A percentile compares a stretch with the other conserved stretches of the same genome.
Evolutionary conservation across 2,329 filamentous ascomycete genomes (phyloP).

Genomic region (Fusarium torulosum): DNA sequence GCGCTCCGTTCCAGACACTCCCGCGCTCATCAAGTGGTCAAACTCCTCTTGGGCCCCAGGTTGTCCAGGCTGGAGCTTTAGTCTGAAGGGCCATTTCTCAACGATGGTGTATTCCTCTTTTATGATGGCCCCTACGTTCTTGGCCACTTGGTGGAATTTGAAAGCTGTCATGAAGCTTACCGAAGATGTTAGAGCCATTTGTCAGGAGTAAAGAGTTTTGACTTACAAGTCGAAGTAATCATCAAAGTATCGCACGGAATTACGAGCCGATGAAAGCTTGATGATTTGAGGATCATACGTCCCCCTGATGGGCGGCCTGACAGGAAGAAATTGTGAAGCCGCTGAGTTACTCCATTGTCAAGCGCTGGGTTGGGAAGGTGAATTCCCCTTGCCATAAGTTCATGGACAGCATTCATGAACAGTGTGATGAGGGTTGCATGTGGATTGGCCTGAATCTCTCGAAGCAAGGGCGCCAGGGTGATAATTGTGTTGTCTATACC

Average conservation of each 20-base stretch:
- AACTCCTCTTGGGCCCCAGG: slow-evolving; percentile 7
- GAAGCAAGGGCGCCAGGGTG: slow-evolving; percentile 6
- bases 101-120: slow-evolving; percentile 24
- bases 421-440: slow-evolving; percentile 27
- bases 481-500: neutral
- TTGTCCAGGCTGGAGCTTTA: slow-evolving; percentile 6
- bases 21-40: neutral
- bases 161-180: neutral
- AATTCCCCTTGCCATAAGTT: neutral
- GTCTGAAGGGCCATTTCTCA: slow-evolving; percentile 16
- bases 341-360: neutral
- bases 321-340: neutral
- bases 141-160: neutral
- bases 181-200: neutral
- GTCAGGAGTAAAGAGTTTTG: accelerated
- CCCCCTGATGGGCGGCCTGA: neutral
- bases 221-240: neutral
- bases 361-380: neutral
- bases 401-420: slow-evolving; percentile 15
- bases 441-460: slow-evolving; percentile 1
- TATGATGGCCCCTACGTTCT: neutral
- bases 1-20: neutral
- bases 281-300: neutral
- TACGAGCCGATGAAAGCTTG: neutral
- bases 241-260: neutral